Evolutionary conservation across 257 asterid genomes (phyloP).

Genomic region (Striga asiatica): DNA sequence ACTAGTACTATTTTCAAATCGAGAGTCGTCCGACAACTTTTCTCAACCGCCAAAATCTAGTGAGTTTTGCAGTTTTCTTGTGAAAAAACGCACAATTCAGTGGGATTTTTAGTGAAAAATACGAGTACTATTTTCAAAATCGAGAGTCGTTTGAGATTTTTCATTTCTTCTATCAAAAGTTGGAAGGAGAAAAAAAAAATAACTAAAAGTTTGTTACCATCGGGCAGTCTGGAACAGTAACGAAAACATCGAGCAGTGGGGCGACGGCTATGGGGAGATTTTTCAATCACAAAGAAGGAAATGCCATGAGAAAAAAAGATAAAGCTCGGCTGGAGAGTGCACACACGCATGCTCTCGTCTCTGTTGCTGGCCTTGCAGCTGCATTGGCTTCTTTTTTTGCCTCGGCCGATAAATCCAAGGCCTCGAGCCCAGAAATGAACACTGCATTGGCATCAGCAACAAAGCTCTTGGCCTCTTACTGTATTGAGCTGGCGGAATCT

Average conservation of each 20-base stretch:
- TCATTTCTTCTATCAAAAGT: too few relatives aligned
- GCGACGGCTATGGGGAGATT: constrained; percentile 48
- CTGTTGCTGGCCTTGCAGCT: constrained; percentile 81
- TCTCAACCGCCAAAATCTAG: too few relatives aligned
- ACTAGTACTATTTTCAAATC: too few relatives aligned
- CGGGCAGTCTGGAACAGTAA: constrained; percentile 27
- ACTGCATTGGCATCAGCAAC: constrained; percentile 72
- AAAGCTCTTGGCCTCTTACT: constrained; percentile 68
- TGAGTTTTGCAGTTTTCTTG: too few relatives aligned
- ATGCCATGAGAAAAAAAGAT: constrained; percentile 49
- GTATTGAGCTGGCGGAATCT: constrained; percentile 73
- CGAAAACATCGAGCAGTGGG: constrained; percentile 19
- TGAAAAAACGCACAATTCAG: too few relatives aligned
- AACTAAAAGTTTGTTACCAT: too few relatives aligned
- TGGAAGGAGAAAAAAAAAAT: too few relatives aligned
- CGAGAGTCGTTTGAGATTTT: too few relatives aligned
- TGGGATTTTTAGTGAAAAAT: too few relatives aligned
- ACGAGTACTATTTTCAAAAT: too few relatives aligned
- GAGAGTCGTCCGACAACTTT: too few relatives aligned
- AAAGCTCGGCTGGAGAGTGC: constrained; percentile 66
- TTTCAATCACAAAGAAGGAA: constrained; percentile 46
- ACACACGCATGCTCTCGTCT: constrained; percentile 44
- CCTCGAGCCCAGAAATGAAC: constrained; percentile 41
- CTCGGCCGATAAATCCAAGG: constrained; percentile 31
- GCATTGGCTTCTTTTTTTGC: constrained; percentile 53